Evolutionary conservation across 106 monocot species (phyloP), one percentile per base, ranked within the genome.

Genomic region (Acorus calamus): DNA sequence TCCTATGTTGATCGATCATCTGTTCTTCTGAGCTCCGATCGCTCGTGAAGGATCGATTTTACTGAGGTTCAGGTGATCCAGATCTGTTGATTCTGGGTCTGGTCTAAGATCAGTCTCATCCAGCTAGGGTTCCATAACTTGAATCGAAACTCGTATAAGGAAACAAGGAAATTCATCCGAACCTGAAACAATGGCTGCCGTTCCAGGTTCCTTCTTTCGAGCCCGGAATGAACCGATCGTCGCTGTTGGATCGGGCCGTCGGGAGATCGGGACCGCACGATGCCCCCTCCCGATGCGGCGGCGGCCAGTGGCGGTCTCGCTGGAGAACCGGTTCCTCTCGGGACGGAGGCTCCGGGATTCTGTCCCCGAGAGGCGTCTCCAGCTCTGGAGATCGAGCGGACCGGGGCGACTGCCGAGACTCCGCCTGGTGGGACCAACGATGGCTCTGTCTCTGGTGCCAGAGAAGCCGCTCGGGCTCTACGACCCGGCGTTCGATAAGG

Each of bases 391-490:
- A 76, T 72, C 77, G 42, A 80, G 80, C 46, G 86, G 80, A 2
- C 77, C 74, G 6, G 76, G 72, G 14, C 66, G 69, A 8, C 54
- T 66, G 14, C 78, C 73, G 28, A 81, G 60, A 72, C 72, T 83
- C 51, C 69, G 79, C 11, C 66, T 77, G 6, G 81, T 77, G 11
- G 73, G 79, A 0, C 79, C 83, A 10, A 64, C 75, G 45, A 91
- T 76, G 82, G 68, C 96, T 3, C 53, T 98, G n/a, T 98, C 98
- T 11, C 75, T 70, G 77, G 76, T 98, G 51, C 98, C 98, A 2
- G 92, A 92, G 67, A 98, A 92, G 52, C 8, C 52, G 52, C 52
- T 7, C 8, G 52, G 52, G 6, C 28, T 28, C 1, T 28, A 28
- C 28, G 28, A 28, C 28, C 28, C 28, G 28, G 28, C 28, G 28